Evolutionary conservation across 345 rosid genomes (phyloP).

Genomic region (Raphanus sativus): DNA sequence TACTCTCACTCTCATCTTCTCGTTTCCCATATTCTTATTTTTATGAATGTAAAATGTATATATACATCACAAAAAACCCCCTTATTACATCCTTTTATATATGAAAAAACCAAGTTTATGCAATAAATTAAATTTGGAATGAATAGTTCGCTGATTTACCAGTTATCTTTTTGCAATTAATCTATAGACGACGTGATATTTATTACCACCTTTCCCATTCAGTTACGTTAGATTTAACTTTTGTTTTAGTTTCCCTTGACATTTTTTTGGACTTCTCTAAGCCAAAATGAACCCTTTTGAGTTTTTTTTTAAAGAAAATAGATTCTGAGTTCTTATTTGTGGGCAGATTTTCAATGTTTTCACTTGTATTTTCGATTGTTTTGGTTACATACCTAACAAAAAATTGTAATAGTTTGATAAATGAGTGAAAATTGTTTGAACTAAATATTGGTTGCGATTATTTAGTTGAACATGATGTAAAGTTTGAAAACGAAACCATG

Average conservation of each 20-base stretch:
- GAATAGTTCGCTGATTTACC: background rate
- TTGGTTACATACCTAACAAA: background rate
- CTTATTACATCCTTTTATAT: background rate
- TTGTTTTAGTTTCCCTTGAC: background rate
- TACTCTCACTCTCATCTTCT: background rate
- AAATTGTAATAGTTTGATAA: background rate
- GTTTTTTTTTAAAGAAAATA: background rate
- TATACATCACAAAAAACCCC: background rate
- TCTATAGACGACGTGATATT: background rate
- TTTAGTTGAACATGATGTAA: background rate
- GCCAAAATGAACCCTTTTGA: background rate
- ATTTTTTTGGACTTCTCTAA: background rate
- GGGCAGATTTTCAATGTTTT: background rate
- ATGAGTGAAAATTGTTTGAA: background rate
- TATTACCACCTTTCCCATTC: background rate
- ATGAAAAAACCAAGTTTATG: background rate
- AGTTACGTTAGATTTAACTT: background rate
- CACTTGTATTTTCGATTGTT: background rate
- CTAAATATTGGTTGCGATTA: background rate
- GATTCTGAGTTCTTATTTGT: background rate
- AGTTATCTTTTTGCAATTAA: background rate
- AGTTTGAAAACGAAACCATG: constrained; percentile 11
- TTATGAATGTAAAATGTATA: background rate
- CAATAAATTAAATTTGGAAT: background rate
- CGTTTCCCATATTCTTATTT: background rate